Percentiles rank a stretch among this genome's conserved stretches.
phyloP scores from a whole-genome alignment of 495 filamentous ascomycete genomes.

The Parachaetomium inaequale region DNA sequence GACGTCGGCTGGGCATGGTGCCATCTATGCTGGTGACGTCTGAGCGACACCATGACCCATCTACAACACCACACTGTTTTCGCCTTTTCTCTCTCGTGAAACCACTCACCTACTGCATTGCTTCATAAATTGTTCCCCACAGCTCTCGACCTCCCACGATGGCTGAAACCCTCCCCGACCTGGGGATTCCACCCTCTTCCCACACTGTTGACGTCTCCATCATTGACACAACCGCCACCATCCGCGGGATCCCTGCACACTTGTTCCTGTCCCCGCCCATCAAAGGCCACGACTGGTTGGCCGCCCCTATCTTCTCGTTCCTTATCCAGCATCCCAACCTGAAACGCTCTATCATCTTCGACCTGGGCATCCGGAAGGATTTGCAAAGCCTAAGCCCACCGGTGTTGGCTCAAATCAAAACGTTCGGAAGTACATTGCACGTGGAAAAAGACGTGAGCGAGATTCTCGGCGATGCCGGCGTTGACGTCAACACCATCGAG shows the following conservation, averaged over 20 bases:
- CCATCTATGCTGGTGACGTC: constrained; percentile 3
- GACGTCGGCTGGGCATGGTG: too few species aligned
- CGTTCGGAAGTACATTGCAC: constrained; percentile 25
- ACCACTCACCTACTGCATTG: background rate
- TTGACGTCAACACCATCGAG: constrained; percentile 48
- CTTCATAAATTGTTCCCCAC: background rate
- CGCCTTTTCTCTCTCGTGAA: background rate
- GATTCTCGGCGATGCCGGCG: constrained; percentile 45
- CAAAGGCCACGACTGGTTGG: constrained; percentile 39
- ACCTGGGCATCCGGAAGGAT: constrained; percentile 57
- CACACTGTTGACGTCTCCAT: constrained; percentile 52
- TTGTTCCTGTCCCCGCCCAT: constrained; percentile 45
- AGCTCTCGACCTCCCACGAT: background rate
- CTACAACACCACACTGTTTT: background rate
- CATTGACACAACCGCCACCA: constrained; percentile 48
- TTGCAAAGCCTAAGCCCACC: constrained; percentile 42
- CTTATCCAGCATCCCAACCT: constrained; percentile 49
- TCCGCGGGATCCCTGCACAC: constrained; percentile 31
- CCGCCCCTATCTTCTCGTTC: constrained; percentile 50
- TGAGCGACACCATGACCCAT: background rate
- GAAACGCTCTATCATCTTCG: constrained; percentile 51
- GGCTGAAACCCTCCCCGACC: constrained; percentile 27
- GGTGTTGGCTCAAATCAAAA: constrained; percentile 26
- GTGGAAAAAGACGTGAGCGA: constrained; percentile 50
- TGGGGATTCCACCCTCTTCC: constrained; percentile 47